Evolutionary conservation across 139 green algal species (phyloP).

Genomic region (Eudorina sp.): DNA sequence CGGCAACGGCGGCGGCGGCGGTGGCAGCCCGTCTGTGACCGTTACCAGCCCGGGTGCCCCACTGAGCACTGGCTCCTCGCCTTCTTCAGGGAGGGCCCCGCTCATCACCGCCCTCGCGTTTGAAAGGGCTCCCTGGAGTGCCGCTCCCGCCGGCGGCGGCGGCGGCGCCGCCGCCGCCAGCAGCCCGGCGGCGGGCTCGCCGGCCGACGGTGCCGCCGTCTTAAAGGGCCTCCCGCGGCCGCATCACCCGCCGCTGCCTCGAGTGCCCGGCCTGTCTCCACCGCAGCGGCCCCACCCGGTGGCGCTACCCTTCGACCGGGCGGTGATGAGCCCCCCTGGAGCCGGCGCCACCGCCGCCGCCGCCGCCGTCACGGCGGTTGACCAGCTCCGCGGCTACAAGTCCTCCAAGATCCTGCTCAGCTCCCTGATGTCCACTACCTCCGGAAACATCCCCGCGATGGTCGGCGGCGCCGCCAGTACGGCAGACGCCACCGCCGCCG

Average conservation of each 20-base stretch:
- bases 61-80: neutral
- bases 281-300: neutral
- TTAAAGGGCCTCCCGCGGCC: neutral
- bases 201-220: neutral
- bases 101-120: neutral
- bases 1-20: neutral
- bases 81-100: neutral
- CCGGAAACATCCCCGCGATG: too few relatives aligned
- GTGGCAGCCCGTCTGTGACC: neutral
- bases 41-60: neutral
- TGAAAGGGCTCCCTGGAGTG: constrained; percentile 31
- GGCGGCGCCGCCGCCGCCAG: neutral
- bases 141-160: neutral
- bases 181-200: neutral
- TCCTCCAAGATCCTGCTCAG: constrained; percentile 12
- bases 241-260: neutral
- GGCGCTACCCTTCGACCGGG: neutral
- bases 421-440: neutral
- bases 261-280: neutral
- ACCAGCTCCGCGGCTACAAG: constrained; percentile 32
- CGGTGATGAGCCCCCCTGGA: neutral
- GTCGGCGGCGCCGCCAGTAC: neutral
- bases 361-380: neutral
- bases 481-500: neutral
- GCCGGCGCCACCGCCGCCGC: neutral